Base-by-base conservation (phyloP, 129 eudicot species). In the Scalesia atractyloides region DNA sequence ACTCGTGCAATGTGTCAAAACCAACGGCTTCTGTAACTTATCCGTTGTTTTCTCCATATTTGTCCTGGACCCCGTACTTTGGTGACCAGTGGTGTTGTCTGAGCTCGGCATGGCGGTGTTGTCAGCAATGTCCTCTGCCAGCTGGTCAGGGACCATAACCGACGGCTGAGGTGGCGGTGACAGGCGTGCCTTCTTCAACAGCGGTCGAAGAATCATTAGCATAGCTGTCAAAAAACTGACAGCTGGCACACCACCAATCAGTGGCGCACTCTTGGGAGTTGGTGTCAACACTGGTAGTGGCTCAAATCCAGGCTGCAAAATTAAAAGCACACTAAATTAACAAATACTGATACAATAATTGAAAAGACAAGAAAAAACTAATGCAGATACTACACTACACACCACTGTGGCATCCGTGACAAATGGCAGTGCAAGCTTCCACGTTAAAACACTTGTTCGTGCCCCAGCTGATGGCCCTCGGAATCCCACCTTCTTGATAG, bases 381-480 rank as follows among this genome's bases (percentile, higher is more conserved):
- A 24, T 24, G 30, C 30, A 50, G 7, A 41, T 41, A 41, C 11
- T 8, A 41, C 11, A 41, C 46, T 7, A 41, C 46, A 41, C 46
- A 50, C 56, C 56, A 50, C 16, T 50, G 56, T 50, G 56, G 56
- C 56, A 50, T 50, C 20, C 8, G 5, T 15, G 56, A 50, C 56
- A 50, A 50, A 13, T 15, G 17, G 54, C 3, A 49, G 7, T 49
- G 54, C 54, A 49, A 49, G 54, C 18, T 49, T 15, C 17, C 16
- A 13, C 16, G 56, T 50, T n/a, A n/a, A 50, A 5, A 50, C 56
- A 17, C n/a, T 14, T 5, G 56, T 5, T 50, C 19, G n/a, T 5
- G 56, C 20, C 56, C 56, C 56, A 50, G 56, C 56, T 50, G n/a
- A 50, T 5, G 56, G 56, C 56, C 20, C 56, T 50, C 8, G 56